phyloP scores from a whole-genome alignment of 1,139 yeast genomes.

The Zygosaccharomyces pseudobailii region DNA sequence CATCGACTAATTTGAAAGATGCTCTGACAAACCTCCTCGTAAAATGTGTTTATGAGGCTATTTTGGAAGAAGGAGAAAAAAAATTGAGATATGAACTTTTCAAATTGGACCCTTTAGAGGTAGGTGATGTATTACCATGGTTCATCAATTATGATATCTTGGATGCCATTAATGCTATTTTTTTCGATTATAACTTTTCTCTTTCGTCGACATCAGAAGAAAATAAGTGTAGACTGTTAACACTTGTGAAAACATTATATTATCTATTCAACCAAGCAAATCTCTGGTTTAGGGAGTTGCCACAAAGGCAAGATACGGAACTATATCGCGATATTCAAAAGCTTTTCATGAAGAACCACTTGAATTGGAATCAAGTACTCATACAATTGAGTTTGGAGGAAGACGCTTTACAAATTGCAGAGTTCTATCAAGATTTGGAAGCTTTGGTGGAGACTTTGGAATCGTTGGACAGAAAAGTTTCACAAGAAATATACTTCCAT shows the following conservation, averaged over 20 bases:
- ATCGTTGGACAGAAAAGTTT: conserved; percentile 41
- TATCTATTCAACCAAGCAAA: conserved; percentile 35
- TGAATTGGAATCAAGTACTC: conserved; percentile 51
- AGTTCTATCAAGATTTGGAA: conserved; percentile 58
- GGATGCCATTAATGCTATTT: conserved; percentile 28
- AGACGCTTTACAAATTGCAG: conserved; percentile 63
- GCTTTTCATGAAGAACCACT: conserved; percentile 32
- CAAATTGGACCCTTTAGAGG: conserved; percentile 25
- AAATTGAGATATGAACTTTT: conserved; percentile 34
- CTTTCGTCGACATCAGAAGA: conserved; percentile 8
- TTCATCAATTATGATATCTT: conserved; percentile 28
- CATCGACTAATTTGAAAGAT: conserved; percentile 30
- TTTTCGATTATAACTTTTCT: conserved; percentile 27
- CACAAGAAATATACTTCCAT: conserved; percentile 41
- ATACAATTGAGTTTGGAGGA: conserved; percentile 43
- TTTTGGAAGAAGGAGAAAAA: conserved; percentile 42
- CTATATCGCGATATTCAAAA: conserved; percentile 17
- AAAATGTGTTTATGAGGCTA: conserved; percentile 40
- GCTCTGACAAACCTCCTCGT: conserved; percentile 37
- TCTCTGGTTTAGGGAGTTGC: conserved; percentile 29
- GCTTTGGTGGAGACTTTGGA: conserved; percentile 64
- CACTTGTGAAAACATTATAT: conserved; percentile 35
- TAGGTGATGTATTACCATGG: conserved; percentile 36
- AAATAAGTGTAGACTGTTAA: conserved; percentile 24
- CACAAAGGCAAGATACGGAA: conserved; percentile 23